Evolutionary conservation across 768 basidiomycete genomes (phyloP).

Genomic region (Cubamyces sp.): DNA sequence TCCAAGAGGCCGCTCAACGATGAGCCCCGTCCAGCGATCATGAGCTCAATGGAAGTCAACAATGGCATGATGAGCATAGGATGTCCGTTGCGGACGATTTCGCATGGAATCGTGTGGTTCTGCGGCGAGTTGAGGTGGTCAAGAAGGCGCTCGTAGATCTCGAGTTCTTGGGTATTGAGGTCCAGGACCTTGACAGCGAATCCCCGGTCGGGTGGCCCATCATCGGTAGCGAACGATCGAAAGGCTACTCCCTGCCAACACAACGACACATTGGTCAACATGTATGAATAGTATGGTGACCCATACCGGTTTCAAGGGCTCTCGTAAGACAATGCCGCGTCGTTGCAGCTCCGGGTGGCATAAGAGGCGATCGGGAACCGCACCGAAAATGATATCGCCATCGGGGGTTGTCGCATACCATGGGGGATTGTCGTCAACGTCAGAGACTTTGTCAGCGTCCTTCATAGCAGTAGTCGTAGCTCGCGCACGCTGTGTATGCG

Average conservation of each 20-base stretch:
- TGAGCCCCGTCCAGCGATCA: background rate
- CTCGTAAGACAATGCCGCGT: background rate
- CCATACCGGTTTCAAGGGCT: background rate
- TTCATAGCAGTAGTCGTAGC: no score
- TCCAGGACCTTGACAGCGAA: background rate
- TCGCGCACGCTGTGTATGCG: no score
- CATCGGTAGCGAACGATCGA: background rate
- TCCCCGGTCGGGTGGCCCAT: no score
- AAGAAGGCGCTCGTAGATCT: background rate
- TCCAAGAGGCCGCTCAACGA: background rate
- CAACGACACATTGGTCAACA: background rate
- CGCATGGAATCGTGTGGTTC: slow-evolving; percentile 4
- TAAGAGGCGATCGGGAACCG: background rate
- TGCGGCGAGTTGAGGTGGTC: background rate
- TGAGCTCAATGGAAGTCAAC: background rate
- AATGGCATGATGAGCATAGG: slow-evolving; percentile 4
- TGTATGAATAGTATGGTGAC: background rate
- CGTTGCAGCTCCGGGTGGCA: background rate
- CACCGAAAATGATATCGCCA: background rate
- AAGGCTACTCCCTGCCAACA: background rate
- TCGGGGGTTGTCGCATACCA: background rate
- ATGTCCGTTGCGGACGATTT: background rate
- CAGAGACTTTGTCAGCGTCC: no score
- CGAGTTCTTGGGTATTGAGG: background rate
- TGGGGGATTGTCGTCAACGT: background rate